phyloP scores from a whole-genome alignment of 805 yeast species.

The Candida dajiaensis region DNA sequence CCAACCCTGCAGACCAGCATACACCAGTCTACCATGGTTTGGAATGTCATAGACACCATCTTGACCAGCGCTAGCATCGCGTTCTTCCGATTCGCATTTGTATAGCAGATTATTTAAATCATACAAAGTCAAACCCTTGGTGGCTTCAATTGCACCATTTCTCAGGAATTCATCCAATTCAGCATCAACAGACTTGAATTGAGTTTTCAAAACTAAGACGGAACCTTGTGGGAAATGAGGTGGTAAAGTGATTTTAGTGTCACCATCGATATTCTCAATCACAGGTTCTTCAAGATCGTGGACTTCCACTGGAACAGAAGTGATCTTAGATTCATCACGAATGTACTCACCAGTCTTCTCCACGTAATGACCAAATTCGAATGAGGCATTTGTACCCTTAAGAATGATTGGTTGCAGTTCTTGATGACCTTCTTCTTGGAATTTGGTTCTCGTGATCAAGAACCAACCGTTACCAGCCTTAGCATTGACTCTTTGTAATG shows the following conservation, averaged over 20 bases:
- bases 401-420: constrained; percentile 49
- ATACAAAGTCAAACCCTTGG: constrained; percentile 49
- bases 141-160: constrained; percentile 72
- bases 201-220: constrained; percentile 75
- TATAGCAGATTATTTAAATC: constrained; percentile 75
- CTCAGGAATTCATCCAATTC: constrained; percentile 62
- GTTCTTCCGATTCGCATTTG: constrained; percentile 81
- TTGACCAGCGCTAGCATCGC: constrained; percentile 66
- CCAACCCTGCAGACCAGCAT: constrained; percentile 96
- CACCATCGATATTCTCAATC: constrained; percentile 37
- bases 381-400: constrained; percentile 53
- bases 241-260: constrained; percentile 53
- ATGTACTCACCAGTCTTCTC: constrained; percentile 43
- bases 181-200: constrained; percentile 57
- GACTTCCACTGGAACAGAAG: constrained; percentile 63
- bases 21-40: constrained; percentile 61
- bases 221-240: constrained; percentile 81
- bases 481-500: constrained; percentile 82
- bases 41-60: constrained; percentile 78
- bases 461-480: constrained; percentile 85
- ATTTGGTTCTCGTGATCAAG: constrained; percentile 81
- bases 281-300: constrained; percentile 45
- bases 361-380: constrained; percentile 54
- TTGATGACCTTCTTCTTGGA: constrained; percentile 42
- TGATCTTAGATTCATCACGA: constrained; percentile 37